These are phyloP conservation scores for Niebla homalea DNA, from an alignment of 495 filamentous ascomycete genomes.

Conservation along the genomic window DNA sequence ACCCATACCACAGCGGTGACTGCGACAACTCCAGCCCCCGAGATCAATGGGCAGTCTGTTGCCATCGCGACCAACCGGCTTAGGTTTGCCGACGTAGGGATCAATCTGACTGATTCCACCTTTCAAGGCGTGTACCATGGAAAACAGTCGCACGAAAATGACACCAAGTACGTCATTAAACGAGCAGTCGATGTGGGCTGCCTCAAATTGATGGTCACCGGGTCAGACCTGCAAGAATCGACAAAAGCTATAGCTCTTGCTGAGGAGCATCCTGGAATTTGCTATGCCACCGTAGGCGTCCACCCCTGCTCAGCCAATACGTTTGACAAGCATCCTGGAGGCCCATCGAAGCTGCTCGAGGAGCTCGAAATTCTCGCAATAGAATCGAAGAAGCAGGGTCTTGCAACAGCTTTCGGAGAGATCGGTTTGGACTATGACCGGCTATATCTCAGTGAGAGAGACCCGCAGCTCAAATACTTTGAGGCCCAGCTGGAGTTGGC, in stretches of 20 bases:
- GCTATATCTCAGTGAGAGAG: constrained; percentile 59
- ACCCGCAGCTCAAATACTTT: constrained; percentile 76
- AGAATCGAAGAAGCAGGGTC: constrained; percentile 31
- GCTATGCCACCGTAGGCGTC: constrained; percentile 82
- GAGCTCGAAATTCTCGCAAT: constrained; percentile 46
- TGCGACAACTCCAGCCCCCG: too few relatives aligned
- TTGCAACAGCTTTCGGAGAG: constrained; percentile 76
- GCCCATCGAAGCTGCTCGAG: constrained; percentile 41
- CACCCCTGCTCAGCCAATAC: constrained; percentile 71
- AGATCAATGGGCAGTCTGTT: too few relatives aligned
- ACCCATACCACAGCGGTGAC: too few relatives aligned
- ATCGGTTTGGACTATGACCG: constrained; percentile 95
- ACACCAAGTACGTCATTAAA: constrained; percentile 61
- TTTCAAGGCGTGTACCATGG: constrained; percentile 77
- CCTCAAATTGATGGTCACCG: constrained; percentile 82
- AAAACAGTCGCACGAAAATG: constrained; percentile 64
- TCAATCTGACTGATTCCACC: constrained; percentile 84
- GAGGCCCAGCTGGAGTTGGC: constrained; percentile 66
- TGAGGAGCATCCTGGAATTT: constrained; percentile 57
- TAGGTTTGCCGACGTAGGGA: constrained; percentile 43
- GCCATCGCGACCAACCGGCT: background rate
- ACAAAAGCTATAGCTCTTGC: constrained; percentile 60
- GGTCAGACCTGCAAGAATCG: constrained; percentile 73
- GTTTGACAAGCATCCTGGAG: constrained; percentile 48
- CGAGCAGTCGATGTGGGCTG: constrained; percentile 67